Percentiles rank a stretch among this genome's conserved stretches.
phyloP scores from a whole-genome alignment of 116 monocot species.

The Cymodocea nodosa region DNA sequence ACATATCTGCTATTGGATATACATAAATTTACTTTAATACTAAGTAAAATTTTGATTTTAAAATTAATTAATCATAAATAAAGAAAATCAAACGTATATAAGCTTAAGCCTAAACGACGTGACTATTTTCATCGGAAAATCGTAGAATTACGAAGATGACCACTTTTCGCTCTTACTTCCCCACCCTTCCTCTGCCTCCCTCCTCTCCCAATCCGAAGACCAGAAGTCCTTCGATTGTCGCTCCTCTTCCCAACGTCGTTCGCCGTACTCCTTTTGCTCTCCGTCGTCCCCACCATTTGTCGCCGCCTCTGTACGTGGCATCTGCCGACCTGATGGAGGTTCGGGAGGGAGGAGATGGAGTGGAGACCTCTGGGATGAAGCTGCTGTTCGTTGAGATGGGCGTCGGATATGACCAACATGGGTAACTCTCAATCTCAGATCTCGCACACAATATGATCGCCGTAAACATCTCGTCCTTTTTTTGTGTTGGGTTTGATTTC shows the following conservation, averaged over 20 bases:
- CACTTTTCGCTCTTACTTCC: not conserved
- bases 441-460: not conserved
- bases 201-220: not conserved
- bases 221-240: not conserved
- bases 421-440: conserved; percentile 17
- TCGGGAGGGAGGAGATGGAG: conserved; percentile 3
- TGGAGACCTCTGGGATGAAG: conserved; percentile 26
- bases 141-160: not conserved
- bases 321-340: not conserved
- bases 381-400: conserved; percentile 99
- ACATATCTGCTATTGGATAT: too few relatives aligned
- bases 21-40: too few relatives aligned
- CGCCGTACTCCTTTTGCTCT: too few relatives aligned
- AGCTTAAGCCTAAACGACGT: too few relatives aligned
- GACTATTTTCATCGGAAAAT: too few relatives aligned
- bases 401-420: conserved; percentile 95
- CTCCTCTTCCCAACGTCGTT: too few relatives aligned
- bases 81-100: too few relatives aligned
- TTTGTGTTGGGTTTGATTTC: not conserved
- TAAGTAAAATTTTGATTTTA: too few relatives aligned
- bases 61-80: too few relatives aligned
- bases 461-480: not conserved
- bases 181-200: not conserved
- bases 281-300: not conserved
- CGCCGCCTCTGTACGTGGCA: not conserved